Evolutionary conservation across 1,284 basidiomycete species (phyloP).

Genomic region (Jaminaea rosea): DNA sequence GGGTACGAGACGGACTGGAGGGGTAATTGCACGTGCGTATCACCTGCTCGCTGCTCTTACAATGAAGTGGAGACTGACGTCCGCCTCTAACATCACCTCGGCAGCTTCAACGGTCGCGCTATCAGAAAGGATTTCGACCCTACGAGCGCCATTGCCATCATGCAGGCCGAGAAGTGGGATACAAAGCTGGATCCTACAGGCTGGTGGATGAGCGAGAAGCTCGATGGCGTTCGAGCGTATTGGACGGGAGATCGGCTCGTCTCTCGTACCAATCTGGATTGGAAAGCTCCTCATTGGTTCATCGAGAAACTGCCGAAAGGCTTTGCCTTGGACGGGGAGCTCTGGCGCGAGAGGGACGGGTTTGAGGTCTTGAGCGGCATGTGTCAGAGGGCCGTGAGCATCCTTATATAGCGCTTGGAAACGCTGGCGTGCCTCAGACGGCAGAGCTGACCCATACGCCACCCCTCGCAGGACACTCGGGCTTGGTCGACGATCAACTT

Average conservation of each 20-base stretch:
- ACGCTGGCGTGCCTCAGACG: background rate
- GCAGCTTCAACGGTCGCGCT: background rate
- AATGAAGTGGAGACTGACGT: conserved; percentile 5
- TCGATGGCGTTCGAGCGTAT: conserved; percentile 50
- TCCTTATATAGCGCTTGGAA: background rate
- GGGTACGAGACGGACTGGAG: conserved; percentile 5
- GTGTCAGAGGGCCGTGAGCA: background rate
- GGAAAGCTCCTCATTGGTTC: conserved; percentile 57
- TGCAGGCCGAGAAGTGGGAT: conserved; percentile 48
- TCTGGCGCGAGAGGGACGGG: conserved; percentile 13
- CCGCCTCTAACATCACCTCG: background rate
- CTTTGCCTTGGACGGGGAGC: conserved; percentile 56
- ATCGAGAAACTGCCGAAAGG: conserved; percentile 56
- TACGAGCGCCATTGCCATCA: background rate
- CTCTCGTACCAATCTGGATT: conserved; percentile 56
- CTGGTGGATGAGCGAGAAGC: conserved; percentile 62
- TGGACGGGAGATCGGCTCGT: conserved; percentile 56
- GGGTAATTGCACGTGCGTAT: conserved; percentile 4
- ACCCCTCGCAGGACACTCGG: conserved; percentile 58
- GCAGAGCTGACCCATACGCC: conserved; percentile 8
- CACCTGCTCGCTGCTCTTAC: background rate
- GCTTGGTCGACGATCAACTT: conserved; percentile 54
- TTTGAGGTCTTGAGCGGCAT: conserved; percentile 8
- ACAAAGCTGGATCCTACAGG: conserved; percentile 56
- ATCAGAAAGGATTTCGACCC: background rate